Base-by-base conservation (phyloP, 2,329 filamentous ascomycete species). In the Cladosporium sp. region DNA sequence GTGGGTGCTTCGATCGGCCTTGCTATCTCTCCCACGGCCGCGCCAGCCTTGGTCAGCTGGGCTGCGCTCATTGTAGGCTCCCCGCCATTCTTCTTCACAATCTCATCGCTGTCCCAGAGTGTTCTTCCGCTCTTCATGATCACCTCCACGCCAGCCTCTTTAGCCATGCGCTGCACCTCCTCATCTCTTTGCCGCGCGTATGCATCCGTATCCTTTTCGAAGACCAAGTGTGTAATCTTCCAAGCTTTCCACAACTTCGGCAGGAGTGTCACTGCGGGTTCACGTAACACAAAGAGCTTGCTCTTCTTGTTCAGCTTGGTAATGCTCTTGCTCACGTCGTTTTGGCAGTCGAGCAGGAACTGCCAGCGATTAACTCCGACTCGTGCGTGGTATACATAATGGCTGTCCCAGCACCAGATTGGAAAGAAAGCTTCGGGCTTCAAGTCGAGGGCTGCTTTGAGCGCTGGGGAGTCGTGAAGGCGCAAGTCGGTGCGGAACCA, bases 401-500 rank as follows among this genome's bases (percentile, higher is more conserved):
- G 89, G 65, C 90, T 90, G 74, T 92, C 90, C 89, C 90, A 93
- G 1, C 88, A 91, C 83, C 91, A 93, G 55, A 93, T 85, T 0
- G 90, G 90, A 81, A 89, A 93, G 29, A 93, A 80, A 23, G 84
- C 86, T 65, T 92, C 90, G 1, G 90, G 89, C 0, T 90, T 82
- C 7, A 93, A 81, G 66, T 90, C 88, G 8, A 93, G 78, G 0
- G 91, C 91, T 2, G 89, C 89, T 74, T 88, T 84, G 29, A 93
- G 80, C 1, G 89, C 90, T 10, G 90, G 90, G 0, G 89, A 92
- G 76, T 93, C 91, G 77, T 93, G 90, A 2, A 93, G 84, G 23
- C 91, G 87, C 12, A 93, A 81, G 74, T 93, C 91, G 6, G 91
- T 93, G 64, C 91, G 86, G 72, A 92, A 92, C 90, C 90, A 92